These are phyloP conservation scores for Leptosphaerulina australis DNA, from an alignment of 2,329 filamentous ascomycete genomes.

Conservation along the genomic window DNA sequence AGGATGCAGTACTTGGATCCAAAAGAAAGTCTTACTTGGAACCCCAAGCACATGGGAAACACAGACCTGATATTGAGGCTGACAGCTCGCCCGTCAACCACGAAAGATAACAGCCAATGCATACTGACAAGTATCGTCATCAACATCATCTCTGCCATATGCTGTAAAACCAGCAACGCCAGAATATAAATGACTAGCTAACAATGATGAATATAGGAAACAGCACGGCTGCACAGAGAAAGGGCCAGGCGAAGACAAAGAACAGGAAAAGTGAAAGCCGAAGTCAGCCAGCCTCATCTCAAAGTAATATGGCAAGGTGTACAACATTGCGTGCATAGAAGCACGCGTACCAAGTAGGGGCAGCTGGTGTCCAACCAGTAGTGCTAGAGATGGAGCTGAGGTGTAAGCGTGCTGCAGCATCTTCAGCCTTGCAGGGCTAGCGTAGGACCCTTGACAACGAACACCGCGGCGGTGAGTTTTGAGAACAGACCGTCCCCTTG, in stretches of 20 bases:
- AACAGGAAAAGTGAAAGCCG: background rate
- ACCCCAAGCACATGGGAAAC: too few relatives aligned
- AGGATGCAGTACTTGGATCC: too few relatives aligned
- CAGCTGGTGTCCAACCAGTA: conserved; percentile 17
- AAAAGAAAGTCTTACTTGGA: too few relatives aligned
- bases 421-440: conserved; percentile 14
- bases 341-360: background rate
- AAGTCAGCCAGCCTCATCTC: conserved; percentile 3
- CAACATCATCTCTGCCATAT: background rate
- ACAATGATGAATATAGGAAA: too few relatives aligned
- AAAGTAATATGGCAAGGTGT: conserved; percentile 1
- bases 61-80: too few relatives aligned
- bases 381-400: conserved; percentile 14
- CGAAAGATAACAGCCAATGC: too few relatives aligned
- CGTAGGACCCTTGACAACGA: conserved; percentile 9
- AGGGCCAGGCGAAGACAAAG: too few relatives aligned
- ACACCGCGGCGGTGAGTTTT: conserved; percentile 17
- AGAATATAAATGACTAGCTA: too few relatives aligned
- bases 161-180: too few relatives aligned
- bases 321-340: background rate
- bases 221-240: too few relatives aligned
- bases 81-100: too few relatives aligned
- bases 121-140: too few relatives aligned
- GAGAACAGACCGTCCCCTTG: conserved; percentile 9
- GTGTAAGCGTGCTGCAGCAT: conserved; percentile 2